Base-by-base conservation (phyloP, 73 alveolate genomes). In the Paramecium sonneborni region DNA sequence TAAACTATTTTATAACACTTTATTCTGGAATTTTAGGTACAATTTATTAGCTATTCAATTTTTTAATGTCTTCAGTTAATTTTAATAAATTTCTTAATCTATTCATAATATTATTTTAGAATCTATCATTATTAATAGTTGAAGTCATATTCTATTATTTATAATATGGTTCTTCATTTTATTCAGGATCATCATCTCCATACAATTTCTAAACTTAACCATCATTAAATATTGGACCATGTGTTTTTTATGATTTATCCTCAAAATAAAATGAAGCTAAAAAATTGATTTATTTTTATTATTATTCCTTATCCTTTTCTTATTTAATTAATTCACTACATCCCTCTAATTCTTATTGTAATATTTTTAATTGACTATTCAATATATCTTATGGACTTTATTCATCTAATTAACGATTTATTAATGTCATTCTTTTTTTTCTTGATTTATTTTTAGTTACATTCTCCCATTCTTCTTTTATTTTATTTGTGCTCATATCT, bases 151-250 rank as follows among this genome's bases (percentile, higher is more conserved):
- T 43, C 10, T 79, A 24, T 9, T 24, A 30, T 79, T 26, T 79
- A 15, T 10, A 79, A 44, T 23, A 43, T 15, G 37, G 26, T 8
- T 79, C 87, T 15, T 79, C 76, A 38, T 43, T 24, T 44, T 43
- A 79, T 20, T 79, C 90, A 41, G 90, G 90, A 79, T 79, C 90
- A 79, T 79, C 90, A 46, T 79, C 90, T 3, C 90, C 90, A 23
- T 46, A 79, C 15, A 79, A 30, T 26, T 79, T 30, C 9, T 39
- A 79, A 79, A 44, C 48, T 79, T 79, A 79, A 6, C 90, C 90
- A 24, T 79, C 90, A 79, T 79, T 79, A 44, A 79, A 79, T 3
- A 30, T 23, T 1, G 90, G 90, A 11, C 90, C 90, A 79, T 79
- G 90, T 15, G 90, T 30, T 44, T 79, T 79, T 24, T 20, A 21